Percentiles rank a stretch among this genome's conserved stretches.
These are phyloP conservation scores for Sclerotinia glacialis DNA, from an alignment of 2,329 filamentous ascomycete species.

Conservation along the genomic window DNA sequence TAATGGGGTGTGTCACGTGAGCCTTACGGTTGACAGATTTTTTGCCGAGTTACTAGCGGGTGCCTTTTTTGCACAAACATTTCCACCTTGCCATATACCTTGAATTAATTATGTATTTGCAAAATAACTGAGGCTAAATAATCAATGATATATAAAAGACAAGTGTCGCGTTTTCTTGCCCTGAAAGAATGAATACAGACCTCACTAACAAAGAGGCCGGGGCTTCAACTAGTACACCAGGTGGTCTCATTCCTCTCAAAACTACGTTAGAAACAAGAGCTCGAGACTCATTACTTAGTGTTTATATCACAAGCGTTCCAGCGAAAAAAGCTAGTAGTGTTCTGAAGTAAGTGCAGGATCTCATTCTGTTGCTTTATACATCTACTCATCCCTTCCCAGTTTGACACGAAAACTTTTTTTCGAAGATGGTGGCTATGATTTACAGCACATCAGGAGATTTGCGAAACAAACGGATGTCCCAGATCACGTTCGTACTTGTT, in stretches of 20 bases:
- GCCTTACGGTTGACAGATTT: background rate
- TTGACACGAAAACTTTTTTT: conserved; percentile 56
- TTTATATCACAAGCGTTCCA: conserved; percentile 70
- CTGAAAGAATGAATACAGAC: conserved; percentile 1
- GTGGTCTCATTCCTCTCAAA: conserved; percentile 57
- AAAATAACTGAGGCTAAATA: background rate
- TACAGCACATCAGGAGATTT: conserved; percentile 72
- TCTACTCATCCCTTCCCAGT: conserved; percentile 43
- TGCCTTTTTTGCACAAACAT: background rate
- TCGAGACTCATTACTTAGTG: conserved; percentile 57
- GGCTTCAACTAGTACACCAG: background rate
- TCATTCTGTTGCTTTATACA: conserved; percentile 24
- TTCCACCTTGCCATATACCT: background rate
- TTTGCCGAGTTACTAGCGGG: conserved; percentile 4
- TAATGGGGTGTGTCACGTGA: background rate
- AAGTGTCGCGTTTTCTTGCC: background rate
- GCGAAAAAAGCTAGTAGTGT: conserved; percentile 69
- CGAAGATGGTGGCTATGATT: conserved; percentile 60
- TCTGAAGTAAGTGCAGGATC: conserved; percentile 58
- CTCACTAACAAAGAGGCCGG: background rate
- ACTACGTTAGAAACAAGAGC: conserved; percentile 62
- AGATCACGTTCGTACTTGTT: conserved; percentile 58
- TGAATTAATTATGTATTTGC: too few relatives aligned
- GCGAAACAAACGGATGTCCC: conserved; percentile 69
- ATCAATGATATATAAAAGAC: background rate